Evolutionary conservation across 345 rosid species (phyloP).

Genomic region (Eutrema yunnanense): DNA sequence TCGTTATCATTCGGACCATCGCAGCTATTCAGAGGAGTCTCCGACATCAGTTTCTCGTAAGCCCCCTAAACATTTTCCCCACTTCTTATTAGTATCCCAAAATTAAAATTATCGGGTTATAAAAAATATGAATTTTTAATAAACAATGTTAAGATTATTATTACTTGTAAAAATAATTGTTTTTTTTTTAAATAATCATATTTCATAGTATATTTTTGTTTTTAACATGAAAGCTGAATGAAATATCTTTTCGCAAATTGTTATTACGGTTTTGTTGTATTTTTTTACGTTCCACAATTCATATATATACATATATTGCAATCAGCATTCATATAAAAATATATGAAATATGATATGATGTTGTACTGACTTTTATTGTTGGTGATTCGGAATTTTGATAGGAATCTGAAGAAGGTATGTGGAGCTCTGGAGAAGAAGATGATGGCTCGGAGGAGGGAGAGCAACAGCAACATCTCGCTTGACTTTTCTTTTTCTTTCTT

Average conservation of each 20-base stretch:
- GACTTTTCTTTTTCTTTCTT: background rate
- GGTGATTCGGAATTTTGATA: background rate
- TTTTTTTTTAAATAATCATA: no score
- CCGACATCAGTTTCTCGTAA: constrained; percentile 39
- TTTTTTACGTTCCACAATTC: background rate
- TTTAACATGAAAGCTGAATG: background rate
- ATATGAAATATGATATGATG: background rate
- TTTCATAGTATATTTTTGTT: no score
- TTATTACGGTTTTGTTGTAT: background rate
- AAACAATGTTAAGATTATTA: background rate
- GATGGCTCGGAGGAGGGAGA: constrained; percentile 16
- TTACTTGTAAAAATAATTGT: background rate
- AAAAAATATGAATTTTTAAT: background rate
- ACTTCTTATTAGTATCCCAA: background rate
- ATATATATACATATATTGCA: no score
- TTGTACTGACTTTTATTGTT: background rate
- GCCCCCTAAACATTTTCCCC: background rate
- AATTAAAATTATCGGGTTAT: background rate
- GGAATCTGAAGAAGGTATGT: constrained; percentile 30
- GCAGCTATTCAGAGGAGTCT: constrained; percentile 48
- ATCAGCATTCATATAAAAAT: background rate
- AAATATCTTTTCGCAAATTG: background rate
- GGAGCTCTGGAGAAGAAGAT: constrained; percentile 20
- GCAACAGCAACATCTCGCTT: constrained; percentile 29
- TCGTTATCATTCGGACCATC: constrained; percentile 47